These are phyloP conservation scores for Benincasa hispida DNA, from an alignment of 306 rosid genomes.

Conservation along the genomic window DNA sequence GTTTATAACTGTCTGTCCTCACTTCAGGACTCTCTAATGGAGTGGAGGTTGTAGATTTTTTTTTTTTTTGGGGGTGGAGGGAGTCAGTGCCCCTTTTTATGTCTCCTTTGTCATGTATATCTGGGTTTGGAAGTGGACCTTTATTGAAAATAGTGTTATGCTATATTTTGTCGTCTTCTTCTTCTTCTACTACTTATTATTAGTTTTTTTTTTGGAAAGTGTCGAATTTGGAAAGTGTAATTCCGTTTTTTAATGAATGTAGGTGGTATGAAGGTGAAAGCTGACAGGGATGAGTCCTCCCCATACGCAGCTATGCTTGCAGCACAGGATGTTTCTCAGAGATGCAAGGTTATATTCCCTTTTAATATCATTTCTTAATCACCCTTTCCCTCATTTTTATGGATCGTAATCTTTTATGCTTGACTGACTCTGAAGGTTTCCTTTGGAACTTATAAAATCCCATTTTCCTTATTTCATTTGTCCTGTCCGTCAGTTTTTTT, in stretches of 20 bases:
- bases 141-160: not conserved
- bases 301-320: conserved; percentile 74
- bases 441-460: not conserved
- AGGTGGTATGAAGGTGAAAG: conserved; percentile 74
- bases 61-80: no score
- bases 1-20: not conserved
- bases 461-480: not conserved
- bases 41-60: no score
- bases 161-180: not conserved
- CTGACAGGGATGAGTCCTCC: conserved; percentile 55
- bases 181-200: no score
- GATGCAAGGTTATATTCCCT: conserved; percentile 34
- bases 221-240: not conserved
- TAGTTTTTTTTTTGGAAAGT: not conserved
- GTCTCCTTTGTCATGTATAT: no score
- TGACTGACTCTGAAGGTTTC: not conserved
- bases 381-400: not conserved
- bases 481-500: not conserved
- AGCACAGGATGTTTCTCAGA: conserved; percentile 52
- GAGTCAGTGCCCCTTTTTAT: no score
- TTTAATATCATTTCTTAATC: not conserved
- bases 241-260: not conserved
- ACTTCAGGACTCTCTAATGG: not conserved
- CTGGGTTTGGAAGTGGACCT: no score
- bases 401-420: not conserved